Evolutionary conservation across 768 basidiomycete genomes (phyloP).

Genomic region (Boletus subparvulus): DNA sequence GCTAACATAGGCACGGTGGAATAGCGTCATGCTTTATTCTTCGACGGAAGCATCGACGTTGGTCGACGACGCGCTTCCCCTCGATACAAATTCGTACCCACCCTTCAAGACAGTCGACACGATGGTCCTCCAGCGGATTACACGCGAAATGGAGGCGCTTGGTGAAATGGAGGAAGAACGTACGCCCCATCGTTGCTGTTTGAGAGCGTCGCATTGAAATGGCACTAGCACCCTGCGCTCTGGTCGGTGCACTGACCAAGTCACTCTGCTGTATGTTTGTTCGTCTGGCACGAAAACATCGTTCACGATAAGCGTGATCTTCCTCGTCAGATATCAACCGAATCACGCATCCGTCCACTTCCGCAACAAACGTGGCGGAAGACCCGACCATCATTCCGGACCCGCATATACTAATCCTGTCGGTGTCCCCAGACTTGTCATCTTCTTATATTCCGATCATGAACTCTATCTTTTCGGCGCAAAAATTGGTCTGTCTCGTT

Average conservation of each 20-base stretch:
- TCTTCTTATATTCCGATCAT: conserved; percentile 96
- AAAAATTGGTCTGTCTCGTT: conserved; percentile 73
- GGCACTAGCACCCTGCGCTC: conserved; percentile 54
- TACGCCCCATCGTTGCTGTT: conserved; percentile 4
- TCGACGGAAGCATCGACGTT: conserved; percentile 48
- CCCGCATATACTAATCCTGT: conserved; percentile 73
- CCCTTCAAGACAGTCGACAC: conserved; percentile 80
- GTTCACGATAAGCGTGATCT: conserved; percentile 16
- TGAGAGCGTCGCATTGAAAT: conserved; percentile 6
- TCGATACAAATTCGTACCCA: conserved; percentile 79
- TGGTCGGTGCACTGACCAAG: conserved; percentile 90
- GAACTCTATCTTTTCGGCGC: conserved; percentile 99
- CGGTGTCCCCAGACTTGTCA: conserved; percentile 87
- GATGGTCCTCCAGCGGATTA: conserved; percentile 59
- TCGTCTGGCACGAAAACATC: not conserved
- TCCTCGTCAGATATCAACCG: conserved; percentile 65
- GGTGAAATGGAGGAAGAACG: conserved; percentile 49
- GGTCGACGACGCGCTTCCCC: conserved; percentile 36
- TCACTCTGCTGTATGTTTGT: conserved; percentile 77
- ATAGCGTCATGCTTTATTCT: conserved; percentile 77
- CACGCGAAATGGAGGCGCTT: conserved; percentile 57
- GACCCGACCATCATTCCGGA: conserved; percentile 39
- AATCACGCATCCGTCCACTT: conserved; percentile 38
- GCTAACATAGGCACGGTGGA: not conserved
- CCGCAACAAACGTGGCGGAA: conserved; percentile 29